These are phyloP conservation scores for Apium graveolens DNA, from an alignment of 129 eudicot genomes.

Conservation along the genomic window DNA sequence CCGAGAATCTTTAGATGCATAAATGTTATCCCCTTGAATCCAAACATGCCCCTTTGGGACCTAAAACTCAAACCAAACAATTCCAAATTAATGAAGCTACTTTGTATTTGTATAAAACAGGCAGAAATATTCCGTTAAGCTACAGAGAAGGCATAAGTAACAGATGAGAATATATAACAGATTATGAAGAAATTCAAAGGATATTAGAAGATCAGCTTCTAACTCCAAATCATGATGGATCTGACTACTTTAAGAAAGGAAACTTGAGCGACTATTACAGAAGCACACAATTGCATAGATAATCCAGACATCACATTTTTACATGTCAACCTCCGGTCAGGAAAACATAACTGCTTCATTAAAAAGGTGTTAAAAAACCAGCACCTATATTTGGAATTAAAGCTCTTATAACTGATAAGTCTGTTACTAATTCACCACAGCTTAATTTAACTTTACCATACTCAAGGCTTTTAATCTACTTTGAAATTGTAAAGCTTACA, in stretches of 20 bases:
- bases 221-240: not conserved
- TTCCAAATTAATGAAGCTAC: not conserved
- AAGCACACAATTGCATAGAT: not conserved
- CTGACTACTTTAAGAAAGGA: not conserved
- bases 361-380: not conserved
- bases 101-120: not conserved
- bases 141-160: not conserved
- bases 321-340: not conserved
- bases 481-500: not conserved
- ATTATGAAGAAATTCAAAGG: not conserved
- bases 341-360: not conserved
- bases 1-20: slow-evolving; percentile 76
- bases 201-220: not conserved
- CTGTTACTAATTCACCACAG: not conserved
- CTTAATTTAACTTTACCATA: not conserved
- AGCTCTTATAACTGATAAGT: not conserved
- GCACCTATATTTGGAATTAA: not conserved
- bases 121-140: not conserved
- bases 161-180: not conserved
- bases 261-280: not conserved
- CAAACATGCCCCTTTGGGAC: slow-evolving; percentile 97
- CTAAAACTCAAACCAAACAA: slow-evolving; percentile 25
- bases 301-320: not conserved
- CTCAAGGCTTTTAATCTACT: not conserved
- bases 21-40: slow-evolving; percentile 93